phyloP scores from a whole-genome alignment of 345 rosid genomes.

The Camelina sativa region DNA sequence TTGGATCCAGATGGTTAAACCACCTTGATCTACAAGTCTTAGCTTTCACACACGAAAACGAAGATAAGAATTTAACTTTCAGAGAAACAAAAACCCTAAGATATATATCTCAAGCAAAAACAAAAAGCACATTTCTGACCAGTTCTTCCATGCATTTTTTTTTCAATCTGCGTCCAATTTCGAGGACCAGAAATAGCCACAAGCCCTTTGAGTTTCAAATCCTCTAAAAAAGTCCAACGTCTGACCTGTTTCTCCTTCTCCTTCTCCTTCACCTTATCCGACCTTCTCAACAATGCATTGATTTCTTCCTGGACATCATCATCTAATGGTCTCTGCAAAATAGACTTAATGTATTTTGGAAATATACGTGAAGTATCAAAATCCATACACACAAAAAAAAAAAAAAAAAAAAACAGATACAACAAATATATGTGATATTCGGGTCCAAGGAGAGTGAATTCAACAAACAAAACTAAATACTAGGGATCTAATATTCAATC shows the following conservation, averaged over 20 bases:
- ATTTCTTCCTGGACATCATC: slow-evolving; percentile 17
- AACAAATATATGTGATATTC: too few species aligned
- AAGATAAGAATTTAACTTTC: slow-evolving; percentile 6
- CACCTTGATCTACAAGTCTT: slow-evolving; percentile 90
- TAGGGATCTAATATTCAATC: not conserved
- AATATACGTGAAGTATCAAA: not conserved
- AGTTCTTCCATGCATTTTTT: slow-evolving; percentile 78
- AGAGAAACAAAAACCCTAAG: not conserved
- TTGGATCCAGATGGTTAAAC: slow-evolving; percentile 90
- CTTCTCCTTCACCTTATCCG: slow-evolving; percentile 27
- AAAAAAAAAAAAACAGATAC: too few species aligned
- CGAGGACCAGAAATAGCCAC: slow-evolving; percentile 77
- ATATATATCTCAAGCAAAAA: not conserved
- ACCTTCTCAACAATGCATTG: slow-evolving; percentile 22
- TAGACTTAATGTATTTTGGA: not conserved
- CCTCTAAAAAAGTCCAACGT: slow-evolving; percentile 32
- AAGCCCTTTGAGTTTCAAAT: slow-evolving; percentile 52
- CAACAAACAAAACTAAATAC: not conserved
- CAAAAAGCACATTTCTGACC: slow-evolving; percentile 44
- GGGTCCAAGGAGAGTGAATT: not conserved
- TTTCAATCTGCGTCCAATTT: slow-evolving; percentile 85
- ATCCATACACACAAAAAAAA: not conserved
- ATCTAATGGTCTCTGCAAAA: not conserved
- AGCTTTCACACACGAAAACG: slow-evolving; percentile 45
- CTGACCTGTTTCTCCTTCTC: not conserved